Conservation (phyloP, 1,284 basidiomycete species). For the Trichosporon ovoides region DNA sequence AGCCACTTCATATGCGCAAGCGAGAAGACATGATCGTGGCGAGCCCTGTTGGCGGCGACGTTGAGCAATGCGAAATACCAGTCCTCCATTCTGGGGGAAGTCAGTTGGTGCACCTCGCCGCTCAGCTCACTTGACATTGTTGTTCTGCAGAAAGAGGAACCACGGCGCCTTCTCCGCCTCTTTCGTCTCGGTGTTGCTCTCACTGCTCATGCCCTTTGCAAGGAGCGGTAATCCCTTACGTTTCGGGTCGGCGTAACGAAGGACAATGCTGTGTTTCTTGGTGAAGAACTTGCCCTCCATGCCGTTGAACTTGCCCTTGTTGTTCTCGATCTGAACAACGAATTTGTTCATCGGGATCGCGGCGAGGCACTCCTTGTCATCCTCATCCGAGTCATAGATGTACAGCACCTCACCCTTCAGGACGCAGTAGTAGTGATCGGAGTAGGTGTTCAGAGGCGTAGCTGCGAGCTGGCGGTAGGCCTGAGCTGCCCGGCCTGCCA, state of each 20-base stretch:
- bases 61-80: conserved; percentile 90
- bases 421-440: conserved; percentile 81
- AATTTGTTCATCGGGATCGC: conserved; percentile 70
- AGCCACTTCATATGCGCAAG: conserved; percentile 76
- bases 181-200: conserved; percentile 50
- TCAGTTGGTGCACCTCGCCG: not conserved
- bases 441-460: conserved; percentile 61
- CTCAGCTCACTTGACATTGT: conserved; percentile 55
- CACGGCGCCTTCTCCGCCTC: conserved; percentile 58
- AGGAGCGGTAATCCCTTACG: conserved; percentile 25
- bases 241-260: conserved; percentile 53
- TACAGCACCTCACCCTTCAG: conserved; percentile 84
- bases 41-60: conserved; percentile 56
- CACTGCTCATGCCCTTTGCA: conserved; percentile 32
- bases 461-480: conserved; percentile 9
- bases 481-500: conserved; percentile 10
- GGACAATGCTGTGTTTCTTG: conserved; percentile 76
- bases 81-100: conserved; percentile 58
- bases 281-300: conserved; percentile 72
- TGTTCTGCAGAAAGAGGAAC: conserved; percentile 82
- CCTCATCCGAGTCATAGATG: conserved; percentile 60
- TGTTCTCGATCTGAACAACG: conserved; percentile 67
- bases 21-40: conserved; percentile 57
- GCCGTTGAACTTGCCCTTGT: conserved; percentile 49
- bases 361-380: conserved; percentile 72